Base-by-base conservation (phyloP, 2,329 filamentous ascomycete species). In the Hypoxylon sp. region DNA sequence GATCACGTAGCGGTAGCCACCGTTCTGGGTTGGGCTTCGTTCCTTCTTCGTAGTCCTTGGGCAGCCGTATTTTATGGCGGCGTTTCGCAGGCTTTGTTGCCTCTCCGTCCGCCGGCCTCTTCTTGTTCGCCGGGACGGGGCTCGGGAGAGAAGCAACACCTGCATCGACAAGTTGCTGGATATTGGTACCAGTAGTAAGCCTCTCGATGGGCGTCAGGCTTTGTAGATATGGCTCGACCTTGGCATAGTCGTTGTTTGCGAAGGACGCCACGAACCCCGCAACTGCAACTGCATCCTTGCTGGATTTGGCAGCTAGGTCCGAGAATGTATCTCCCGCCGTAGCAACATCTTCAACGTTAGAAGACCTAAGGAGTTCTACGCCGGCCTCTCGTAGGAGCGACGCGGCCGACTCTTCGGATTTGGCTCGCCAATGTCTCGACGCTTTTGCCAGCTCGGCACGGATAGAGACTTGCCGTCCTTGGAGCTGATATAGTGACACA, bases 1-100 rank as follows among this genome's bases (percentile, higher is more conserved):
- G 86, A 76, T 99, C 95, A 54, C 91, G 89, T 72, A 98, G 82
- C 11, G 95, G 94, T 63, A 99, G 79, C 95, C 95, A 99, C 66
- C 95, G 85, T 79, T 99, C 95, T 0, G 93, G 89, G 77, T 99
- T 95, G 32, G 92, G 86, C 68, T 88, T 89, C 82, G 93, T 96
- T 70, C 85, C 87, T 54, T 91, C 86, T 62, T 93, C 91, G 73
- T 87, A 92, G 72, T 89, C 85, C 78, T 92, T 92, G 30, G 91
- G 91, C 72, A 91, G 81, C 26, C 70, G 67, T 70, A 86, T 87
- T 59, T 82, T 85, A 74, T 85, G 83, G 49, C 84, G 80, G 34
- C 75, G 84, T 73, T 87, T 88, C 34, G 80, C 78, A 7, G 80
- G 64, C 67, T 82, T 83, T 19, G 77, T 68, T 47, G 73, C 59